Conservation (phyloP, 345 rosid genomes). For the Eucalyptus globulus region DNA sequence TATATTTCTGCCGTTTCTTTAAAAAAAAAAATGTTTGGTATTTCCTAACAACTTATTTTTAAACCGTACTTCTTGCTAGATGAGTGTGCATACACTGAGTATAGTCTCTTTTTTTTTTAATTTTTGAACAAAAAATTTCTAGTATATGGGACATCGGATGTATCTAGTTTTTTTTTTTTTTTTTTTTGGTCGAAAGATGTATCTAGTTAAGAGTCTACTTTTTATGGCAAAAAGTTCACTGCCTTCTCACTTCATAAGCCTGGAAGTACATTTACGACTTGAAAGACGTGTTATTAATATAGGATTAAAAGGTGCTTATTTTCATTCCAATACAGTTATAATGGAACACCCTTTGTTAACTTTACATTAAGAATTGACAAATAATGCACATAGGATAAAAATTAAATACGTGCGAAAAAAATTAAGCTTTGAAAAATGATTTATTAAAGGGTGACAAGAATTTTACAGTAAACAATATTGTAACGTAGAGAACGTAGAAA, state of each 20-base stretch:
- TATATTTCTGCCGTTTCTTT: not conserved
- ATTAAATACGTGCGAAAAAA: not conserved
- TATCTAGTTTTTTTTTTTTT: too few species aligned
- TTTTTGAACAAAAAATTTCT: not conserved
- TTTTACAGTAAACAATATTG: too few species aligned
- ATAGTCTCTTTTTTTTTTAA: not conserved
- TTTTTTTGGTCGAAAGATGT: too few species aligned
- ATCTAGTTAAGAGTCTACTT: not conserved
- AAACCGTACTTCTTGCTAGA: not conserved
- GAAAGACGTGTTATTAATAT: not conserved
- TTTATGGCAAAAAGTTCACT: not conserved
- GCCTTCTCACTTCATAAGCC: not conserved
- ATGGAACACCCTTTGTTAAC: not conserved
- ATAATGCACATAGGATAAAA: not conserved
- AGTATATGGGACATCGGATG: not conserved
- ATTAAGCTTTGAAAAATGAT: not conserved
- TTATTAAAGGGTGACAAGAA: not conserved
- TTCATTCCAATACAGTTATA: not conserved
- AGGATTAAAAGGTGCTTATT: not conserved
- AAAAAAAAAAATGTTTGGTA: not conserved
- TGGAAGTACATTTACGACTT: not conserved
- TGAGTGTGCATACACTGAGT: not conserved
- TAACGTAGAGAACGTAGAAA: not conserved
- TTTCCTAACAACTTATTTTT: not conserved
- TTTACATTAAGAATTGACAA: not conserved